These are phyloP conservation scores for Cladosporium sp. DNA, from an alignment of 2,329 filamentous ascomycete species.

Conservation along the genomic window DNA sequence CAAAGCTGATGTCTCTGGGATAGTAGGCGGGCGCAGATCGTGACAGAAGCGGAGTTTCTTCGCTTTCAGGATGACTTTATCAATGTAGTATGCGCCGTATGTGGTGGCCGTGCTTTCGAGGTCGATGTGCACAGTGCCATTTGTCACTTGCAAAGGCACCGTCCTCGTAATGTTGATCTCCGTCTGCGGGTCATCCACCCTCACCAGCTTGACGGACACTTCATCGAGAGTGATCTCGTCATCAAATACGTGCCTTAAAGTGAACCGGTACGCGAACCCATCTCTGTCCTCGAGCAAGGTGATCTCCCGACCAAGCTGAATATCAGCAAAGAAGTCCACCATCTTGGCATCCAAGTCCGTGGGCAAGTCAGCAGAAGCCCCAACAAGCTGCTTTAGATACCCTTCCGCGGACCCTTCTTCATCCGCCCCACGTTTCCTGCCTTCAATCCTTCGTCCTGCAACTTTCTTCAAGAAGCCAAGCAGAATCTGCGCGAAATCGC, in stretches of 20 bases:
- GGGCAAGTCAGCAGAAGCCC: constrained; percentile 46
- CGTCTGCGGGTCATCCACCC: constrained; percentile 52
- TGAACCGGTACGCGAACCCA: constrained; percentile 66
- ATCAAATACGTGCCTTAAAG: constrained; percentile 65
- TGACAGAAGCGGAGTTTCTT: constrained; percentile 62
- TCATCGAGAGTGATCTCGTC: constrained; percentile 64
- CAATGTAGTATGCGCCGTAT: constrained; percentile 69
- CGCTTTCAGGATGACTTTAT: constrained; percentile 62
- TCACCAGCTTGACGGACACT: constrained; percentile 59
- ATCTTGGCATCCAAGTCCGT: constrained; percentile 65
- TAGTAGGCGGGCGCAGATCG: constrained; percentile 48
- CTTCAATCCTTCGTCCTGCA: constrained; percentile 28
- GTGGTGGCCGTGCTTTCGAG: constrained; percentile 54
- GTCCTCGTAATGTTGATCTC: constrained; percentile 62
- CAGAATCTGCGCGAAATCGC: constrained; percentile 73
- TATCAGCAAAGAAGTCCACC: constrained; percentile 65
- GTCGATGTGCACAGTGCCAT: constrained; percentile 50
- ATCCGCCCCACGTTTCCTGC: constrained; percentile 5
- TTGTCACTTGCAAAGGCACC: constrained; percentile 45
- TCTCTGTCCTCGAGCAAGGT: constrained; percentile 61
- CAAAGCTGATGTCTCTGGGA: constrained; percentile 10
- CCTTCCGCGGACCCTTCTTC: neutral
- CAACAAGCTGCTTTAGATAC: constrained; percentile 26
- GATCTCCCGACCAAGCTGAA: constrained; percentile 64
- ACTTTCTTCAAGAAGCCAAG: constrained; percentile 69